Evolutionary conservation across 2,329 filamentous ascomycete genomes (phyloP).

Genomic region (Aspergillus aculeatus): DNA sequence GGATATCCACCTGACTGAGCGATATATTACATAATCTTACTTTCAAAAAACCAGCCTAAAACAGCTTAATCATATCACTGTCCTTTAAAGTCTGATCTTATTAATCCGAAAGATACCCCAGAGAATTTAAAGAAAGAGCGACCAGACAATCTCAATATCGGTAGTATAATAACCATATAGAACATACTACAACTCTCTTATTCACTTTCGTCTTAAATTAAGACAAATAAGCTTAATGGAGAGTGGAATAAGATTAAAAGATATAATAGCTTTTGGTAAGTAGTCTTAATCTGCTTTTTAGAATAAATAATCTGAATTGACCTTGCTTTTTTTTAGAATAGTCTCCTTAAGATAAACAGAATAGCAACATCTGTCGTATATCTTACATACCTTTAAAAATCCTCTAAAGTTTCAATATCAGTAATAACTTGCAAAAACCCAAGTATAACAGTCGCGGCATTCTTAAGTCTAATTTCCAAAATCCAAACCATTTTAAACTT

Average conservation of each 20-base stretch:
- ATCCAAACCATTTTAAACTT: neutral
- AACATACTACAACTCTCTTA: neutral
- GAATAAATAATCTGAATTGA: neutral
- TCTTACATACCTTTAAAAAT: neutral
- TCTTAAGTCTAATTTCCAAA: neutral
- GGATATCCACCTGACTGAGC: too few species aligned
- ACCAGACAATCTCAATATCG: neutral
- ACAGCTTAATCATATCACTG: neutral
- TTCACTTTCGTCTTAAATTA: neutral
- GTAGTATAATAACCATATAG: neutral
- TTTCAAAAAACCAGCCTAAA: neutral
- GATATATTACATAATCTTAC: too few species aligned
- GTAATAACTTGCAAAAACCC: neutral
- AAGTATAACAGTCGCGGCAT: neutral
- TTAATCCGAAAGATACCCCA: neutral
- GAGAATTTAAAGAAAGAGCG: neutral
- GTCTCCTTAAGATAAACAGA: neutral
- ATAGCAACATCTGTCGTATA: neutral
- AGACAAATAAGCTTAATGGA: neutral
- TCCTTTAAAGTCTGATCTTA: neutral
- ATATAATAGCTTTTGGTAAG: neutral
- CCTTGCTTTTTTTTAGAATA: neutral
- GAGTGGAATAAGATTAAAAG: neutral
- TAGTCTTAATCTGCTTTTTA: neutral
- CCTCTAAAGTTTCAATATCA: neutral